Base-by-base conservation (phyloP, 1,284 basidiomycete genomes). In the Malassezia sympodialis region DNA sequence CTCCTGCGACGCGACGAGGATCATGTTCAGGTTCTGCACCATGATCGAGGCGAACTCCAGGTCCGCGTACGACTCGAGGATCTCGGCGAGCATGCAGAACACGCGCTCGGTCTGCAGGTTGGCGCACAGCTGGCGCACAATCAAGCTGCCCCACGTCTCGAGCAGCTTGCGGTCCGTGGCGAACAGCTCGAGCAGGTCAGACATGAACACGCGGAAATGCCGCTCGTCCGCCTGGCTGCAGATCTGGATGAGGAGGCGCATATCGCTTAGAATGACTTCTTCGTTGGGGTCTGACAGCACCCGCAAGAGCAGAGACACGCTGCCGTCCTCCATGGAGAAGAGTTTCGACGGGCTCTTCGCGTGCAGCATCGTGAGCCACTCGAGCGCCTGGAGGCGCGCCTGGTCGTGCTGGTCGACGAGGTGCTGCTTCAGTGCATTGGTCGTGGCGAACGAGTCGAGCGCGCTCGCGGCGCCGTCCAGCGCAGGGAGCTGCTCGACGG, bases 311-410 rank as follows among this genome's bases (percentile, higher is more conserved):
- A 90, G 89, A 8, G 90, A 90, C 76, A 93, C 96, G 1, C 91
- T 96, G 8, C 89, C 90, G 66, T 96, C 91, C 69, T 96, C 90
- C 82, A 94, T 87, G 0, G 89, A 87, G 49, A 96, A 78, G 59
- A 96, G 93, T 88, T 93, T 94, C 76, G 85, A 87, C 0, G 94
- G 94, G 17, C 89, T 88, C 73, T 96, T 96, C 72, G 90, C 86
- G 76, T 99, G 94, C 50, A 99, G 78, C 94, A 99, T 99, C 48
- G 96, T 84, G 28, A 99, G 79, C 94, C 94, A 99, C 77, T 94
- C 90, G 62, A 99, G 78, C 3, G 93, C 90, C 23, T 90, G 88
- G 6, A 98, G 88, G 39, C 93, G 80, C 1, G 94, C 96, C 72
- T 96, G 90, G 68, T 94, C 93, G 71, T 90, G 89, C 75, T 96